Evolutionary conservation across 169 alveolate genomes (phyloP).

Genomic region (Plasmodium malariae): DNA sequence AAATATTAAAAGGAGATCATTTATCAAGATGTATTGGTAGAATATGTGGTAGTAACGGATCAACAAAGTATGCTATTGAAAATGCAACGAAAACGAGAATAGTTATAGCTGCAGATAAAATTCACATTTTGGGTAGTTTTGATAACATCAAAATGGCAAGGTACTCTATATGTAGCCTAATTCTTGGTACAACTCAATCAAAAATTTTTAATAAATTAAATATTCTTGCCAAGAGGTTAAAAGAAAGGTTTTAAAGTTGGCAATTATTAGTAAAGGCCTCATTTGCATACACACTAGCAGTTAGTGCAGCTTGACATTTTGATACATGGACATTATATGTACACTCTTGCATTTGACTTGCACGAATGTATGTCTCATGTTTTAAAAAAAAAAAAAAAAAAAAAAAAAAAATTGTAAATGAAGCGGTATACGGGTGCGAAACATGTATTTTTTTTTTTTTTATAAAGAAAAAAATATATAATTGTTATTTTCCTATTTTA

Average conservation of each 20-base stretch:
- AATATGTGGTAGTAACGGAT: conserved; percentile 99
- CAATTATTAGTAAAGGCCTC: no score
- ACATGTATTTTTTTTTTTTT: neutral
- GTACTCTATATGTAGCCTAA: conserved; percentile 97
- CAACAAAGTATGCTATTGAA: conserved; percentile 99
- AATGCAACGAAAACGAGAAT: conserved; percentile 99
- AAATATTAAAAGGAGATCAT: conserved; percentile 98
- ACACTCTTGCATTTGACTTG: no score
- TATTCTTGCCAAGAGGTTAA: conserved; percentile 93
- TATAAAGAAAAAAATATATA: no score
- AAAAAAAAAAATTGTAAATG: no score
- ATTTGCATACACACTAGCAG: no score
- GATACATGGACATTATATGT: no score
- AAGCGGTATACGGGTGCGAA: no score
- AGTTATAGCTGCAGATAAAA: conserved; percentile 89
- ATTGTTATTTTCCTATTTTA: neutral
- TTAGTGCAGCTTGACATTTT: no score
- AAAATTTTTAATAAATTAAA: conserved; percentile 96
- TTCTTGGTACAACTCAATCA: conserved; percentile 98
- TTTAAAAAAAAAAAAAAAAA: no score
- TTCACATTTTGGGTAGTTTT: conserved; percentile 92
- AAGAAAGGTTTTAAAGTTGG: conserved; percentile 89
- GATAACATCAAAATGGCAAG: conserved; percentile 97
- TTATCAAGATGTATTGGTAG: conserved; percentile 98
- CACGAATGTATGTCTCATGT: no score